phyloP scores from a whole-genome alignment of 2,329 filamentous ascomycete genomes.

The Cladosporium halotolerans region DNA sequence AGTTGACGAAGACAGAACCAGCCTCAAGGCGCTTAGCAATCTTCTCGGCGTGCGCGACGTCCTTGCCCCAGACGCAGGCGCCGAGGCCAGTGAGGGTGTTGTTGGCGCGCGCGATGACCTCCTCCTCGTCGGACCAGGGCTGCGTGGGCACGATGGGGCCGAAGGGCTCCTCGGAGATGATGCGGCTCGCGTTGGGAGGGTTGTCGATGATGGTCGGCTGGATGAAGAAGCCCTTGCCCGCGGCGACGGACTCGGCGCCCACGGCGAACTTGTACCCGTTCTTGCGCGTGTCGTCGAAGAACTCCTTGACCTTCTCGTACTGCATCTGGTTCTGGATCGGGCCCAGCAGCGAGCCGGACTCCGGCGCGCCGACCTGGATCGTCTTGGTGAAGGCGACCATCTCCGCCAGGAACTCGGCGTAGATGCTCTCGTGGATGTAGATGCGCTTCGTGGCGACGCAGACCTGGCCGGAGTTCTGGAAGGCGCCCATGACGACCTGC shows the following conservation, averaged over 20 bases:
- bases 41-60: constrained; percentile 43
- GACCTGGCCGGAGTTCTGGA: constrained; percentile 54
- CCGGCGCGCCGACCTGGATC: constrained; percentile 38
- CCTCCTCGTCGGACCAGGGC: constrained; percentile 41
- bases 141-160: constrained; percentile 45
- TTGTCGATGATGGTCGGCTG: constrained; percentile 43
- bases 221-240: constrained; percentile 37
- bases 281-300: constrained; percentile 33
- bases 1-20: constrained; percentile 54
- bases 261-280: constrained; percentile 47
- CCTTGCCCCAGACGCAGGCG: constrained; percentile 48
- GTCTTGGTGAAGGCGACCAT: constrained; percentile 41
- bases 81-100: constrained; percentile 46
- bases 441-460: constrained; percentile 50
- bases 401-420: constrained; percentile 41
- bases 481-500: constrained; percentile 46
- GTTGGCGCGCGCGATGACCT: constrained; percentile 45
- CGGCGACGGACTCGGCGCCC: constrained; percentile 45
- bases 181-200: constrained; percentile 34
- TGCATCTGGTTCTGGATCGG: constrained; percentile 54
- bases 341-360: constrained; percentile 48
- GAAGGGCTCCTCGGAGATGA: constrained; percentile 46
- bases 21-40: constrained; percentile 46
- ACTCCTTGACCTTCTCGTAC: constrained; percentile 43
- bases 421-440: constrained; percentile 53